Evolutionary conservation across 108 stramenopile genomes (phyloP).

Genomic region (Parietichytrium sp.): DNA sequence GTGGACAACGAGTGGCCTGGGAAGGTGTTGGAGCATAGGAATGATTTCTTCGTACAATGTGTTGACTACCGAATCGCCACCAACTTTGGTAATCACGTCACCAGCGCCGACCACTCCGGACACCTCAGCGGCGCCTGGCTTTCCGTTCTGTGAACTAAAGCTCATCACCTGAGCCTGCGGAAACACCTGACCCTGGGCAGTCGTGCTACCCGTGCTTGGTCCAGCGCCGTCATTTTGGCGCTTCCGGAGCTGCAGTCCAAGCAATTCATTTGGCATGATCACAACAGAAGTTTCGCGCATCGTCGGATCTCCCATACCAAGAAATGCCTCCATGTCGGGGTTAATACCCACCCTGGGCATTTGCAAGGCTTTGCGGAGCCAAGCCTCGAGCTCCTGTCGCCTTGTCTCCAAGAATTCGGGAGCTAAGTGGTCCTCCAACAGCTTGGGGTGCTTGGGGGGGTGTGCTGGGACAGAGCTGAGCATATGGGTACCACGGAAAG

Average conservation of each 20-base stretch:
- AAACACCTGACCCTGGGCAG: not conserved
- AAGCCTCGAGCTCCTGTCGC: conserved; percentile 15
- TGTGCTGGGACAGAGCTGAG: not conserved
- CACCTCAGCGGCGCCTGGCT: conserved; percentile 4
- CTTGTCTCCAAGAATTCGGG: not conserved
- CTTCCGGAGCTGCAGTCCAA: not conserved
- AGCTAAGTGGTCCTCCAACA: not conserved
- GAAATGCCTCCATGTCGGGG: conserved; percentile 24
- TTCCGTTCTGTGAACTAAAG: conserved; percentile 30
- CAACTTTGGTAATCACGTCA: conserved; percentile 8
- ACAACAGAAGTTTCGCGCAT: conserved; percentile 10
- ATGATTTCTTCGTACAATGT: conserved; percentile 16
- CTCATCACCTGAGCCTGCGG: not conserved
- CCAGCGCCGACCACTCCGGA: conserved; percentile 10
- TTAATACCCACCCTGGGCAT: not conserved
- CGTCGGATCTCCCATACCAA: conserved; percentile 6
- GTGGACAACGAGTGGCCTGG: conserved; percentile 36
- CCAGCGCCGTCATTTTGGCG: no score
- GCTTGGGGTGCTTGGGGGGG: not conserved
- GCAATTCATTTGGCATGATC: not conserved
- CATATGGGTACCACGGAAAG: conserved; percentile 8
- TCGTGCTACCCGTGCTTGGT: not conserved
- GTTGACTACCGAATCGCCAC: conserved; percentile 6
- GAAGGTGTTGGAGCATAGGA: not conserved
- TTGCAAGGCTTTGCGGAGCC: not conserved